Evolutionary conservation across 2,329 filamentous ascomycete genomes (phyloP), one percentile per base, ranked within the genome.

Genomic region (Corinectria fuckeliana): DNA sequence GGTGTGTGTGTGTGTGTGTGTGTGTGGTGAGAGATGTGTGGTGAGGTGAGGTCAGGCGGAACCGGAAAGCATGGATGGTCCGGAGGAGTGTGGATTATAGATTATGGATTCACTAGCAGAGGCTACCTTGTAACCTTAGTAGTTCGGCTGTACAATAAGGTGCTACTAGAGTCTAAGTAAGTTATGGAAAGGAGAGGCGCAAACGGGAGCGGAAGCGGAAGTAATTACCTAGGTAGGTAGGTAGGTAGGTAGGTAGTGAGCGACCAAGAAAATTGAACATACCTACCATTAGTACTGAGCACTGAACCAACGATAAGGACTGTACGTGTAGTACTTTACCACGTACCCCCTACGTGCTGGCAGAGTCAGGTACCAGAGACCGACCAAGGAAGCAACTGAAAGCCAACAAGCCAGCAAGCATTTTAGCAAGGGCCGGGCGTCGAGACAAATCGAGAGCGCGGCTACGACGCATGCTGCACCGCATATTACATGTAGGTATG

Each of bases 41-140:
- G 66, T 67, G 47, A 65, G 57, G 64, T 54, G 50, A 42, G 53
- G 64, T 65, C 61, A 62, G 56, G 65, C 58, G 65, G 57, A 59
- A 62, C 49, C 39, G 53, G 64, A 65, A 58, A 55, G 62, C 58
- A 41, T 34, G 39, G 50, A 38, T 36, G 41, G n/a, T n/a, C n/a
- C n/a, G n/a, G n/a, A n/a, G n/a, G n/a, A n/a, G n/a, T n/a, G n/a
- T n/a, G n/a, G n/a, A n/a, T n/a, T n/a, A n/a, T 42, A 25, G 36
- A 23, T 38, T 52, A 38, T 32, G 55, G 56, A 50, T 49, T 49
- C 34, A n/a, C n/a, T n/a, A 36, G 32, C 32, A 36, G 32, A 36
- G 32, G 7, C 32, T 18, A 18, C n/a, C n/a, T n/a, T n/a, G n/a
- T n/a, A n/a, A n/a, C n/a, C n/a, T n/a, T n/a, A n/a, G n/a, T n/a